These are phyloP conservation scores for Smallanthus sonchifolius DNA, from an alignment of 129 eudicot genomes.

Conservation along the genomic window DNA sequence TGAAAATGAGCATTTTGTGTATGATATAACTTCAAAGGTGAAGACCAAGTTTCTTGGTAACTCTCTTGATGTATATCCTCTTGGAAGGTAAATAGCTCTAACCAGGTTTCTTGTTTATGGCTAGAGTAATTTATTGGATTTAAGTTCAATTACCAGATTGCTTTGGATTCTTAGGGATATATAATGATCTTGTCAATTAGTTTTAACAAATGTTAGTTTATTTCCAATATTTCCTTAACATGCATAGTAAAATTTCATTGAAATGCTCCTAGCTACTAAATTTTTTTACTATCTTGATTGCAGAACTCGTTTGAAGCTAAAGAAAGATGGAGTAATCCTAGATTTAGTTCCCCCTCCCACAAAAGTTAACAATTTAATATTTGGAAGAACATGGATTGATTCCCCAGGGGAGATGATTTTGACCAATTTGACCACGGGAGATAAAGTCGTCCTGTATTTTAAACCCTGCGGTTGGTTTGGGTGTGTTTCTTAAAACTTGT, in stretches of 20 bases:
- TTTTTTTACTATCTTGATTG: constrained; percentile 1
- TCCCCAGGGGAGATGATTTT: constrained; percentile 95
- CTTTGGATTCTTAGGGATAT: not conserved
- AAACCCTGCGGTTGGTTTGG: constrained; percentile 99
- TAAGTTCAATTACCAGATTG: not conserved
- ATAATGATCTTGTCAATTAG: not conserved
- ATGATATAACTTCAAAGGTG: constrained; percentile 88
- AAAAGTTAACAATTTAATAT: constrained; percentile 82
- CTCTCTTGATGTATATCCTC: constrained; percentile 89
- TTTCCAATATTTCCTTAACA: not conserved
- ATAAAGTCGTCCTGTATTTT: constrained; percentile 82
- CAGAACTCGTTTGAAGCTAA: constrained; percentile 81
- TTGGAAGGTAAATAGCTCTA: constrained; percentile 65
- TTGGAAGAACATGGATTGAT: constrained; percentile 99
- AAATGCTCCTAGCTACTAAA: not conserved
- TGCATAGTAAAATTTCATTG: not conserved
- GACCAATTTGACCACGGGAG: constrained; percentile 90
- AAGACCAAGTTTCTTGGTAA: constrained; percentile 93
- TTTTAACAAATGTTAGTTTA: not conserved
- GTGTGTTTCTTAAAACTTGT: constrained; percentile 28
- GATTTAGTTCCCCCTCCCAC: constrained; percentile 95
- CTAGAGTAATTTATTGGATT: not conserved
- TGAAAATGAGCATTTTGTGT: constrained; percentile 84
- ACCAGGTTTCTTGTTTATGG: constrained; percentile 1
- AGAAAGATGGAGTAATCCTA: constrained; percentile 62